Evolutionary conservation across 257 asterid genomes (phyloP), one percentile per base, ranked within the genome.

Genomic region (Ocimum tenuiflorum): DNA sequence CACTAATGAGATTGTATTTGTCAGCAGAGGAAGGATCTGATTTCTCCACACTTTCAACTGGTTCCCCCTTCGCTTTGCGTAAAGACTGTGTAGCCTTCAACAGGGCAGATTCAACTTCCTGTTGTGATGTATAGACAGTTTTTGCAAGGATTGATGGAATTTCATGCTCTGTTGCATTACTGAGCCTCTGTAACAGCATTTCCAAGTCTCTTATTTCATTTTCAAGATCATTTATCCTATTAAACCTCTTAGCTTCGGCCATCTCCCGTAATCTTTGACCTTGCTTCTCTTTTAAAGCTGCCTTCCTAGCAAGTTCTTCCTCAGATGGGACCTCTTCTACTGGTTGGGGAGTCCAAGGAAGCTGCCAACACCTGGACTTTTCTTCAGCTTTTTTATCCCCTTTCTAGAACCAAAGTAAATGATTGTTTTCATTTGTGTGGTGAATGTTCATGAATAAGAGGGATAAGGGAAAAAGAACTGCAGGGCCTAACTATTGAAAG

Each of bases 291-390:
- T 76, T 94, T 36, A 87, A 61, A 67, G 97, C 99, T 22, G 99
- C 97, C 88, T 94, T 94, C 78, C 99, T 81, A 65, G 97, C 97
- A 76, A 94, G 57, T 81, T 94, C 99, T 82, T 89, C 99, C 85
- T 88, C 99, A 11, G 97, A 94, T 35, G 97, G 99, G 54, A 80
- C 88, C 69, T 89, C 99, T 60, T 94, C 99, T 39, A 73, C 81
- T 36, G 90, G 95, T 69, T 81, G 13, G 24, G 99, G 99, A 65
- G 94, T 79, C 99, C 99, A 94, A 50, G 97, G 91, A 68, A 94
- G 95, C 86, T 94, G 97, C 99, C 97, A 94, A 77, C 75, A 83
- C 77, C 84, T 79, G 12, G 88, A 79, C 75, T 94, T 90, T 64
- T 94, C 95, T 78, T 88, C 97, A 8, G 88, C 95, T 76, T 88